Percentiles rank a stretch among this genome's conserved stretches.
These are phyloP conservation scores for Ophiognomonia clavigignenti-juglandacearum DNA, from an alignment of 2,329 filamentous ascomycete genomes.

Conservation along the genomic window DNA sequence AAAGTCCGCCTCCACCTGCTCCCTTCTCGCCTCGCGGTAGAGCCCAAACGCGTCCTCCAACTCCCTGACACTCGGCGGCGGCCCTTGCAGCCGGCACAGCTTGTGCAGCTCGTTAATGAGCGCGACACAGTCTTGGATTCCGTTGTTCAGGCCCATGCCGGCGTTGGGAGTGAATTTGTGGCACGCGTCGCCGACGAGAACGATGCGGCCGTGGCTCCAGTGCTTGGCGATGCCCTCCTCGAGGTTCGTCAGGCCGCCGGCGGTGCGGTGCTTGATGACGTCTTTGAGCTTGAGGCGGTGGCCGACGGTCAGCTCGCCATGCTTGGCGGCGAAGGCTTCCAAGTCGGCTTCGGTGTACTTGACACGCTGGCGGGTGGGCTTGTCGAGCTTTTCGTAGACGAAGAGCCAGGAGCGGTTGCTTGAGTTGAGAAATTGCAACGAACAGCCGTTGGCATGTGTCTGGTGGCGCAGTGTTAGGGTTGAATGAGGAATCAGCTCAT, in stretches of 20 bases:
- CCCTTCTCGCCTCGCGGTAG: constrained; percentile 18
- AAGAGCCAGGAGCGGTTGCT: constrained; percentile 27
- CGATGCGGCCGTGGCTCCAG: constrained; percentile 31
- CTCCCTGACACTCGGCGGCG: not conserved
- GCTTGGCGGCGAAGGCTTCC: constrained; percentile 22
- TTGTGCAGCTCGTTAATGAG: constrained; percentile 24
- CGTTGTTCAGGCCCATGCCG: constrained; percentile 30
- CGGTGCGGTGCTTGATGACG: constrained; percentile 21
- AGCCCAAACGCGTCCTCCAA: constrained; percentile 5
- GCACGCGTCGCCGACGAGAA: constrained; percentile 31
- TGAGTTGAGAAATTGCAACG: constrained; percentile 26
- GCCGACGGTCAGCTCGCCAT: constrained; percentile 24
- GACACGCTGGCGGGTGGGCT: constrained; percentile 21
- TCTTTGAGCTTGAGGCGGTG: constrained; percentile 25
- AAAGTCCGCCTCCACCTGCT: constrained; percentile 14
- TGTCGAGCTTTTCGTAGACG: constrained; percentile 26
- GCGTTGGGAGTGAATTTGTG: constrained; percentile 34
- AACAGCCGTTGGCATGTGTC: constrained; percentile 24
- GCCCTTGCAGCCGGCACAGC: not conserved
- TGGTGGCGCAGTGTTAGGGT: too few species aligned
- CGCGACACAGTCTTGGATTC: constrained; percentile 27
- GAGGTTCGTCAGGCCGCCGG: constrained; percentile 27
- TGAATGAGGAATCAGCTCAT: too few species aligned
- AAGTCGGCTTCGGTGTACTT: constrained; percentile 24
- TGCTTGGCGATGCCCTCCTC: constrained; percentile 32